phyloP scores from a whole-genome alignment of 1,284 basidiomycete species.

The Fomitopsis betulina region DNA sequence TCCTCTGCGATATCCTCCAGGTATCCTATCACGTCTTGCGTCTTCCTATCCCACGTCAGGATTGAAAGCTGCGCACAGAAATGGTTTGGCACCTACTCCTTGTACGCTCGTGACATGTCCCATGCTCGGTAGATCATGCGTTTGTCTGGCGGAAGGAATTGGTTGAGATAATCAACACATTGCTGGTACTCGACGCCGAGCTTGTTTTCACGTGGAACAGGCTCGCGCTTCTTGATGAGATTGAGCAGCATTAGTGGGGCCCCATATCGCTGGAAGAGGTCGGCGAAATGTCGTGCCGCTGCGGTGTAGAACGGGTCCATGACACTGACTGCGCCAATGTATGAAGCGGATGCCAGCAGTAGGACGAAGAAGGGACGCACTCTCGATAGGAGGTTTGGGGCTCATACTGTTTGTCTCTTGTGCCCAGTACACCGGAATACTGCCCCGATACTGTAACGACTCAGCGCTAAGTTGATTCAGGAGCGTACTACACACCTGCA shows the following conservation, averaged over 20 bases:
- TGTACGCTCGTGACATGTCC: conserved; percentile 94
- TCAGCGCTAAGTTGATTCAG: not conserved
- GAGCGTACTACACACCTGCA: conserved; percentile 54
- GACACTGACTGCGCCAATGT: conserved; percentile 67
- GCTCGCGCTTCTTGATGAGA: conserved; percentile 84
- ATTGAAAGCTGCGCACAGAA: not conserved
- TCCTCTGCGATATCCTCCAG: conserved; percentile 96
- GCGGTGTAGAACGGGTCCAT: conserved; percentile 96
- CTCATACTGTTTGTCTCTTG: conserved; percentile 91
- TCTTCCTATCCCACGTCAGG: conserved; percentile 55
- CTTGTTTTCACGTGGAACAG: conserved; percentile 89
- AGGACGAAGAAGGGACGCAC: conserved; percentile 40
- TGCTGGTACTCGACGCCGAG: conserved; percentile 89
- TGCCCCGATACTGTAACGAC: conserved; percentile 78
- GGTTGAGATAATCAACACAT: conserved; percentile 92
- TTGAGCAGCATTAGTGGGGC: conserved; percentile 93
- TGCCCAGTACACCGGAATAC: conserved; percentile 95
- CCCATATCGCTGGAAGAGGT: conserved; percentile 89
- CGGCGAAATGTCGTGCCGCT: conserved; percentile 91
- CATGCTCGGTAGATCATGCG: conserved; percentile 92
- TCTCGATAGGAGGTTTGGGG: conserved; percentile 93
- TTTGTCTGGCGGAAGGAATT: conserved; percentile 85
- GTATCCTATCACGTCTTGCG: conserved; percentile 94
- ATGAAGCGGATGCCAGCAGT: not conserved
- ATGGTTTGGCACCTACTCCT: conserved; percentile 50